Evolutionary conservation across 2,329 filamentous ascomycete species (phyloP).

Genomic region (Beauveria brongniartii): DNA sequence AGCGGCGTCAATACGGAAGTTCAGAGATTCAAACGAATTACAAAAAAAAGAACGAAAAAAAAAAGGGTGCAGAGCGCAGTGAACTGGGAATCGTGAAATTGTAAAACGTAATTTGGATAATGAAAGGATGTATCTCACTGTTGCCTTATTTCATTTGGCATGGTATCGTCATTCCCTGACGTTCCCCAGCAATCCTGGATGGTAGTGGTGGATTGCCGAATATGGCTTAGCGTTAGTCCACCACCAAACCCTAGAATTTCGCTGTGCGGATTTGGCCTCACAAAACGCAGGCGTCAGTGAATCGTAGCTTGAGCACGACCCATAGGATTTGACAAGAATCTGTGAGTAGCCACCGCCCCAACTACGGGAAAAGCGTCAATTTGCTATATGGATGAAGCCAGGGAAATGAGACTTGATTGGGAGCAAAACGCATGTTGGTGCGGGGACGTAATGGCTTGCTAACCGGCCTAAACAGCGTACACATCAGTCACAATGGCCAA

Average conservation of each 20-base stretch:
- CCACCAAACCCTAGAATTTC: slow-evolving; percentile 40
- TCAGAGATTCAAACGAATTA: slow-evolving; percentile 35
- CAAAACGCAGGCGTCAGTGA: slow-evolving; percentile 28
- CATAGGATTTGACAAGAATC: slow-evolving; percentile 28
- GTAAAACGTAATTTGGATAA: neutral
- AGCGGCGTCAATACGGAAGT: slow-evolving; percentile 62
- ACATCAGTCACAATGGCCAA: slow-evolving; percentile 71
- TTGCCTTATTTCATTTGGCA: neutral
- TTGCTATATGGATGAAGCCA: neutral
- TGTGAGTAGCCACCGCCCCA: slow-evolving; percentile 20
- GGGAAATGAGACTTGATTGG: neutral
- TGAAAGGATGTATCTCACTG: neutral
- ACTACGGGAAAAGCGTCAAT: slow-evolving; percentile 8
- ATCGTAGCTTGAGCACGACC: slow-evolving; percentile 24
- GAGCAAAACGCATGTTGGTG: neutral
- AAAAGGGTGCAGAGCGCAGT: neutral
- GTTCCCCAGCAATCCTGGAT: slow-evolving; percentile 11
- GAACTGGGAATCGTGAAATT: neutral
- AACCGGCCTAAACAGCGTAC: slow-evolving; percentile 18
- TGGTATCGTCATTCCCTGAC: slow-evolving; percentile 1
- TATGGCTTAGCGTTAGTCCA: slow-evolving; percentile 27
- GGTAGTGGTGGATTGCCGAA: slow-evolving; percentile 31
- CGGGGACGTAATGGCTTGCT: neutral
- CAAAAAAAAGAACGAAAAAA: slow-evolving; percentile 14
- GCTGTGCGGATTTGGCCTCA: slow-evolving; percentile 29